Conservation (phyloP, 208 protist genomes). For the Crithidia sp. region DNA sequence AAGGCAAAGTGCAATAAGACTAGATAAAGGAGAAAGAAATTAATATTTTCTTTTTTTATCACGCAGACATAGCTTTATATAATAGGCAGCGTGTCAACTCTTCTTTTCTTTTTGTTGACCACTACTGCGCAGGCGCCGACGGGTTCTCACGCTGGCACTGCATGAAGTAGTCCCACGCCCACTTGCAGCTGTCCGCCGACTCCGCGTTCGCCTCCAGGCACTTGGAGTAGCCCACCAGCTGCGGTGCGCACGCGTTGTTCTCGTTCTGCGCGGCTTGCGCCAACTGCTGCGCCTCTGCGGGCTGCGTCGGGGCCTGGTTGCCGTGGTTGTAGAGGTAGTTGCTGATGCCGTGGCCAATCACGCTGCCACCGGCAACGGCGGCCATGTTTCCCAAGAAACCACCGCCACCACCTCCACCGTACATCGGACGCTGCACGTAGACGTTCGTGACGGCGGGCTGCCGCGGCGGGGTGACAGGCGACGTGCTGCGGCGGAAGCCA, state of each 20-base stretch:
- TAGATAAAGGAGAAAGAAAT: conserved; percentile 2
- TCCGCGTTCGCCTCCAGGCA: conserved; percentile 79
- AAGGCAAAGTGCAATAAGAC: conserved; percentile 1
- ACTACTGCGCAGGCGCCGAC: not conserved
- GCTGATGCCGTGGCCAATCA: conserved; percentile 88
- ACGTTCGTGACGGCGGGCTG: conserved; percentile 6
- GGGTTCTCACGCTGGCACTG: conserved; percentile 71
- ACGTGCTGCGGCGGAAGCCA: conserved; percentile 15
- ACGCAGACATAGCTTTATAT: no score
- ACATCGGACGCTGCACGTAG: conserved; percentile 64
- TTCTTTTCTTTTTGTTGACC: no score
- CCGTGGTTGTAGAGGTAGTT: conserved; percentile 82
- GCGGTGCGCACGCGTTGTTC: conserved; percentile 62
- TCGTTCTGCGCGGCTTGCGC: conserved; percentile 66
- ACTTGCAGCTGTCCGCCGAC: conserved; percentile 74
- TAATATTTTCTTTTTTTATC: not conserved
- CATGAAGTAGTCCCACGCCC: conserved; percentile 89
- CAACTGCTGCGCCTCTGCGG: conserved; percentile 83
- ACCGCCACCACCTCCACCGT: conserved; percentile 48
- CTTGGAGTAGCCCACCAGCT: conserved; percentile 83
- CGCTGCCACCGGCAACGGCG: conserved; percentile 82
- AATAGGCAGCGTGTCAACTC: no score
- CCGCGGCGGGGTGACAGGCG: not conserved
- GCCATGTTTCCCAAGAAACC: conserved; percentile 87
- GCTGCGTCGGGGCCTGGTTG: conserved; percentile 74